Conservation (phyloP, 192 early-diverging fungal species). For the Backusella parvicylindrica region DNA sequence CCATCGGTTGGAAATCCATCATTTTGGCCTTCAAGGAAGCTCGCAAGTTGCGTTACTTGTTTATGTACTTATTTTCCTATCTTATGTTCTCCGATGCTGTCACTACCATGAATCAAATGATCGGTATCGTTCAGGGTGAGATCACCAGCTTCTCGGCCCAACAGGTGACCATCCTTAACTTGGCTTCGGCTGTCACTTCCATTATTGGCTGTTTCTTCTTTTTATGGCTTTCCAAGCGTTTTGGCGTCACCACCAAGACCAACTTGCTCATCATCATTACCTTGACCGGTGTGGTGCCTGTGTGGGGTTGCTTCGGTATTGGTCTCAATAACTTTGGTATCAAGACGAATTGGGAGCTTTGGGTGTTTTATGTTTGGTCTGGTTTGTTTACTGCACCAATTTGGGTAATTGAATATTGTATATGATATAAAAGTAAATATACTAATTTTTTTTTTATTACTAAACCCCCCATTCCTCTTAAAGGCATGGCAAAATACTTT, state of each 20-base stretch:
- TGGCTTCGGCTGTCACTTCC: conserved; percentile 54
- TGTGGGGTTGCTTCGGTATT: conserved; percentile 66
- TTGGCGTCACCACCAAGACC: conserved; percentile 46
- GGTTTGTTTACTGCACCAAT: conserved; percentile 63
- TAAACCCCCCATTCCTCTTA: no score
- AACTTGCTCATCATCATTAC: conserved; percentile 48
- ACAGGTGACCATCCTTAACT: conserved; percentile 54
- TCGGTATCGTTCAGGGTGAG: conserved; percentile 58
- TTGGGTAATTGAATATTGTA: background rate
- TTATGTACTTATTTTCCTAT: conserved; percentile 67
- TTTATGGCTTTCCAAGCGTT: conserved; percentile 48
- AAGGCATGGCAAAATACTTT: conserved; percentile 55
- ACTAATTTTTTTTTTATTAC: no score
- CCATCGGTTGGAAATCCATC: conserved; percentile 37
- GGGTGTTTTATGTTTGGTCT: conserved; percentile 51
- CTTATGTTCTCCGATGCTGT: conserved; percentile 70
- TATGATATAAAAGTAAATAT: no score
- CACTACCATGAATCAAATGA: conserved; percentile 49
- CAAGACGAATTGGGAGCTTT: conserved; percentile 52
- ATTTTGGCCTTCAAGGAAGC: conserved; percentile 34
- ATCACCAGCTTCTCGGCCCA: conserved; percentile 45
- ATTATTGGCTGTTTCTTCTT: conserved; percentile 55
- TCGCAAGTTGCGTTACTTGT: conserved; percentile 47
- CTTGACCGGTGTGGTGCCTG: conserved; percentile 51
- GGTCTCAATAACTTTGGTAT: conserved; percentile 50